These are phyloP conservation scores for Aspergillus pseudoterreus DNA, from an alignment of 2,329 filamentous ascomycete species.

Conservation along the genomic window DNA sequence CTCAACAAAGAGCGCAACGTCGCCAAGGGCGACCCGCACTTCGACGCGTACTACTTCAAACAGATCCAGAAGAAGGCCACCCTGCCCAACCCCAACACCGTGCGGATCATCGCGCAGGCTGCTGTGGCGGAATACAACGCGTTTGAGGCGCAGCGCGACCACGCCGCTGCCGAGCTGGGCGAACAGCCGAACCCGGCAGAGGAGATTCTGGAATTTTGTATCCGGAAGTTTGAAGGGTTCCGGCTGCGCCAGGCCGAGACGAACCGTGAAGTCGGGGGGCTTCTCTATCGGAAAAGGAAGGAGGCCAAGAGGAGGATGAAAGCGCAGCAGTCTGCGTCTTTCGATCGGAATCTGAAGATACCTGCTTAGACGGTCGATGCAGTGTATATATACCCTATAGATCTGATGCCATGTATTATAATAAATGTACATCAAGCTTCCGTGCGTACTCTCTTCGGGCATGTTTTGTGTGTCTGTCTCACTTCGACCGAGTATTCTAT, in stretches of 20 bases:
- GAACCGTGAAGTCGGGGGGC: constrained; percentile 31
- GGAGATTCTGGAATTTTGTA: constrained; percentile 32
- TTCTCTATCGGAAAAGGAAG: constrained; percentile 20
- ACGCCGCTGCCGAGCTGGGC: neutral
- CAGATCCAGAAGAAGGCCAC: constrained; percentile 26
- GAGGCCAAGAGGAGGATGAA: constrained; percentile 4
- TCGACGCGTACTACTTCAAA: constrained; percentile 21
- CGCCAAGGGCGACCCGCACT: constrained; percentile 21
- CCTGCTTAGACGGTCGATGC: too few species aligned
- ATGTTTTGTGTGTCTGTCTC: too few species aligned
- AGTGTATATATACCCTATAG: neutral
- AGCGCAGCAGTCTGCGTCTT: neutral
- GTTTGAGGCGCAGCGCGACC: neutral
- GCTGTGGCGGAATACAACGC: constrained; percentile 27
- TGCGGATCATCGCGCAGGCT: constrained; percentile 34
- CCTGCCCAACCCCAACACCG: constrained; percentile 31
- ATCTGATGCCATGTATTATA: too few species aligned
- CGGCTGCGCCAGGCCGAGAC: constrained; percentile 28
- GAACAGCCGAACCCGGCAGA: constrained; percentile 11
- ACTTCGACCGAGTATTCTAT: too few species aligned
- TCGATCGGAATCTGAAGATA: neutral
- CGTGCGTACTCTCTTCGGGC: too few species aligned
- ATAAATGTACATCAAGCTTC: too few species aligned
- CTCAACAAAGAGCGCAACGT: constrained; percentile 18
- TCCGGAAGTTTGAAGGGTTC: constrained; percentile 26